Percentiles rank a stretch among this genome's conserved stretches.
These are phyloP conservation scores for Strigomonas culicis DNA, from an alignment of 208 protist species.

Conservation along the genomic window DNA sequence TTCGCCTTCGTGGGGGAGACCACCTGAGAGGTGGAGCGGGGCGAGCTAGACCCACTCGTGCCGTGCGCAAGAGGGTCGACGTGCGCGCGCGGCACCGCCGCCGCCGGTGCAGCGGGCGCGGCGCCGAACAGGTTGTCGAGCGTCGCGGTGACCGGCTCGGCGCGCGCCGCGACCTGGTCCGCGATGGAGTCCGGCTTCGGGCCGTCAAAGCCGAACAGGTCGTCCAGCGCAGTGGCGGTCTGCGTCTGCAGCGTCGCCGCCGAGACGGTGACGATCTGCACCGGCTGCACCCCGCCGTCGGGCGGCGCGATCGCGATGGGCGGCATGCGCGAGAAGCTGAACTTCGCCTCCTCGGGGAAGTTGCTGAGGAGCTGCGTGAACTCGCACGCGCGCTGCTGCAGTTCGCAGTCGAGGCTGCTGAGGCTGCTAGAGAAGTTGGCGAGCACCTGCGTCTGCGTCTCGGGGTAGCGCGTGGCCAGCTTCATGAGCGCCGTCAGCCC, in stretches of 20 bases:
- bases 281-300: conserved; percentile 37
- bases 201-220: conserved; percentile 59
- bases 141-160: not conserved
- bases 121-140: conserved; percentile 7
- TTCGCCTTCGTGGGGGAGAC: not conserved
- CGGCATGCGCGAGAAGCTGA: conserved; percentile 81
- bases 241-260: conserved; percentile 45
- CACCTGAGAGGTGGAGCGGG: too few relatives aligned
- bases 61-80: not conserved
- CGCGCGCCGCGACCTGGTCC: not conserved
- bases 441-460: conserved; percentile 32
- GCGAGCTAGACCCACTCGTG: not conserved
- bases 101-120: not conserved
- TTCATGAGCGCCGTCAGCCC: conserved; percentile 95
- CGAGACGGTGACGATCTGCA: conserved; percentile 55
- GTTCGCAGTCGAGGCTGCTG: conserved; percentile 87
- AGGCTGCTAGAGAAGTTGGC: conserved; percentile 56
- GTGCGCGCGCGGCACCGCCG: not conserved
- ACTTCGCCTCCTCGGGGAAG: conserved; percentile 67
- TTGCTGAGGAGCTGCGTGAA: conserved; percentile 81
- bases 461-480: conserved; percentile 81
- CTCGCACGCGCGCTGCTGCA: conserved; percentile 94
- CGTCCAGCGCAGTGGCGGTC: conserved; percentile 52
- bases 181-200: conserved; percentile 16
- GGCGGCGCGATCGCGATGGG: conserved; percentile 34